Base-by-base conservation (phyloP, 306 rosid genomes). In the Cucurbita argyrosperma region DNA sequence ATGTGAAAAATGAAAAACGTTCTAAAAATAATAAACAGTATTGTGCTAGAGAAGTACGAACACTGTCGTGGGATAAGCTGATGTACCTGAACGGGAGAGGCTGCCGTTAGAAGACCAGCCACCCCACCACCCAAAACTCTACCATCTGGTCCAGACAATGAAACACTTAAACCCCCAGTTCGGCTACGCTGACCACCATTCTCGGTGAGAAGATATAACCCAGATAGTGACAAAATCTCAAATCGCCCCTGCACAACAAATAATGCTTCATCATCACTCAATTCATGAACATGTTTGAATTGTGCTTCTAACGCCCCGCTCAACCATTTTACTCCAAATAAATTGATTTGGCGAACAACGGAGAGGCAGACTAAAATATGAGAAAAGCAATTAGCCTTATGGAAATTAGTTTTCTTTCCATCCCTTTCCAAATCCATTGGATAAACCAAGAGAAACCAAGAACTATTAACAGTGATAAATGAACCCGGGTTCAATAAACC, bases 11-110 rank as follows among this genome's bases (percentile, higher is more conserved):
- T n/a, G 21, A 49, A 71, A 71, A 71, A 16, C 21, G 52, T 37
- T 30, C 53, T 37, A 4, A 51, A 11, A 8, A 21, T 8, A 0
- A 2, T 6, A 18, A 35, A 7, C 2, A 19, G 21, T 18, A 21
- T 6, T 23, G 54, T 67, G 53, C 23, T 68, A 21, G 15, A 21
- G 49, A 68, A 11, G 57, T 18, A 19, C 2, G 19, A 61, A 61
- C 46, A 2, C 68, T 7, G 13, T 39, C 1, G 35, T 8, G 26
- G 1, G 50, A 15, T 16, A 63, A 63, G 50, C 45, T 47, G 50
- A 49, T 26, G 9, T 55, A 90, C 95, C 95, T 90, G 96, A 83
- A 92, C 82, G 42, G 94, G 90, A 37, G 92, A 61, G 47, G 96
- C 95, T 69, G 97, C 96, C 3, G 81, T 76, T 38, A 88, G 54